Evolutionary conservation across 1,284 basidiomycete genomes (phyloP), one percentile per base, ranked within the genome.

Genomic region (Tremellales sp.): DNA sequence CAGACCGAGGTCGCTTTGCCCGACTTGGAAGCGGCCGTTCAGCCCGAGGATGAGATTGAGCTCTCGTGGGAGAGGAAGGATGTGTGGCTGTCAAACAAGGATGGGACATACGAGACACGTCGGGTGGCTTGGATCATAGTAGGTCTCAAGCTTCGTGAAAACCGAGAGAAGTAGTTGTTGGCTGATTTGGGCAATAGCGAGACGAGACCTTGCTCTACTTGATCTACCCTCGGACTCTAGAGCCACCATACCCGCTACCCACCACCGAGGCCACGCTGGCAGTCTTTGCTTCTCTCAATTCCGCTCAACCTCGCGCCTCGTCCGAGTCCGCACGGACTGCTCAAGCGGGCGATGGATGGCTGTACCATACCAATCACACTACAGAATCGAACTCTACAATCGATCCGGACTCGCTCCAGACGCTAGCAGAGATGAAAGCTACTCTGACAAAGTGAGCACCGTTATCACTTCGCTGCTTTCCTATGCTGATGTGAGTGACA

Each of bases 81-180:
- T 17, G 46, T 62, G 2, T 60, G 51, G 50, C 13, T 60, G n/a
- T 6, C 23, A 11, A 39, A 24, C 1, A 49, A 36, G 11, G 43
- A 25, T 2, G 50, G 21, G 4, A 23, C 12, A 24, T 49, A 33
- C 23, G 44, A 39, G 31, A 51, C 47, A 36, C 44, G 56, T 2
- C 44, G 51, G 12, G 15, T 64, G 23, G 45, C 29, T 12, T 70
- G 66, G 64, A 51, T 65, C 37, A 61, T 65, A 13, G 67, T 69
- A 48, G 53, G 67, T 61, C 1, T 4, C 19, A 15, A 15, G 26
- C 15, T 12, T 25, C n/a, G 33, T 33, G 7, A 7, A 17, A 11
- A 39, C 10, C 36, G 19, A 10, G 19, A 27, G 27, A 36, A 35
- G 29, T 29, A 6, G 29, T 17, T 3, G 21, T 36, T 11, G 24